Conservation (phyloP, 371 early-diverging fungal species). For the Lichtheimia hyalospora region DNA sequence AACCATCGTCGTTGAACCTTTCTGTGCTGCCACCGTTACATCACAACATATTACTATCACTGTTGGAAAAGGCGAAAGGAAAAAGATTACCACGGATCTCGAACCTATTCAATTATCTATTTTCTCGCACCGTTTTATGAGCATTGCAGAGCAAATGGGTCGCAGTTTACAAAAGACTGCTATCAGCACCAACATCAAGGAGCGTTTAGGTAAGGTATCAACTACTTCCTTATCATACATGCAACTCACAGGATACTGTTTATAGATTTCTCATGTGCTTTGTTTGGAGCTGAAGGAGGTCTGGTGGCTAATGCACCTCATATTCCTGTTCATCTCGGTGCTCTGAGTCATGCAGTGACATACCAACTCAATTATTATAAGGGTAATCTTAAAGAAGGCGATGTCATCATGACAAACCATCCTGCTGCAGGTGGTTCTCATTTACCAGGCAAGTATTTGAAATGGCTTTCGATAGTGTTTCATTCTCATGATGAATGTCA, state of each 20-base stretch:
- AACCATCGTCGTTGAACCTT: conserved; percentile 86
- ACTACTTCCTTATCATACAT: too few species aligned
- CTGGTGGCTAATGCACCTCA: conserved; percentile 92
- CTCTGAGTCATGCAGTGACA: conserved; percentile 90
- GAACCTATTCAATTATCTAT: conserved; percentile 90
- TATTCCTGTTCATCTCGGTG: conserved; percentile 95
- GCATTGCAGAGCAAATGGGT: conserved; percentile 98
- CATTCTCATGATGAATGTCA: background rate
- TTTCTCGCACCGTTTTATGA: conserved; percentile 96
- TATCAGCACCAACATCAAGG: conserved; percentile 96
- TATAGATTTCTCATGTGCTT: conserved; percentile 93
- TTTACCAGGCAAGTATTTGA: conserved; percentile 61
- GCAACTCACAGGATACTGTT: too few species aligned
- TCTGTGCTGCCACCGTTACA: conserved; percentile 75
- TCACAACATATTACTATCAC: conserved; percentile 78
- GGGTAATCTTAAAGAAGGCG: conserved; percentile 74
- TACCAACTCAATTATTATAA: conserved; percentile 82
- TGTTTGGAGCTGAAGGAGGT: conserved; percentile 93
- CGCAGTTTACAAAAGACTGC: conserved; percentile 92
- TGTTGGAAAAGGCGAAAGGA: conserved; percentile 49
- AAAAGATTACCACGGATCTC: conserved; percentile 54
- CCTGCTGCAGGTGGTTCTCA: conserved; percentile 97
- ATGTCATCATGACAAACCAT: conserved; percentile 94
- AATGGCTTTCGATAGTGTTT: background rate
- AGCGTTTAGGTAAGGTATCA: conserved; percentile 56